A percentile compares a stretch with the other conserved stretches of the same genome.
Conservation (phyloP, 208 protist genomes). For the Trypanosoma conorhini region DNA sequence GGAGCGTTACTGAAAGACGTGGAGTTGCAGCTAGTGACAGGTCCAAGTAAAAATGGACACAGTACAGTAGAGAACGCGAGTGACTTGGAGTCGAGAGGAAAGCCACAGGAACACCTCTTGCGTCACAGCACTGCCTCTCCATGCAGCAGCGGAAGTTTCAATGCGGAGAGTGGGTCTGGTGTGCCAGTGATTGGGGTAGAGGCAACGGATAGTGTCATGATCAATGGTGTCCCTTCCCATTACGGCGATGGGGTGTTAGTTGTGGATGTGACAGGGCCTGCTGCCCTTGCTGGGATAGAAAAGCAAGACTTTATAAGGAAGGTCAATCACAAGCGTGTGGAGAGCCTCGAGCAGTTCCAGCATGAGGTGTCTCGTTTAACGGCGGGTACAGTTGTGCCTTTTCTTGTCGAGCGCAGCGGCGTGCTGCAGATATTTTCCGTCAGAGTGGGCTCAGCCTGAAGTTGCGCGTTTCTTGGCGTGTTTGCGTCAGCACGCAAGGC, state of each 20-base stretch:
- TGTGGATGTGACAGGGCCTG: slow-evolving; percentile 54
- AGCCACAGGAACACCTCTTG: neutral
- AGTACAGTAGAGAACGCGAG: neutral
- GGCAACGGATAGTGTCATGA: slow-evolving; percentile 50
- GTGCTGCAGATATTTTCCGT: slow-evolving; percentile 2
- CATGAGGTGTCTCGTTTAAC: slow-evolving; percentile 38
- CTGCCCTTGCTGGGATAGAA: slow-evolving; percentile 53
- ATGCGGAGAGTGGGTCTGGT: slow-evolving; percentile 2
- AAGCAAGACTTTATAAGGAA: slow-evolving; percentile 57
- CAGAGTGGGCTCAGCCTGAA: slow-evolving; percentile 13
- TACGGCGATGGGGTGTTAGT: slow-evolving; percentile 69
- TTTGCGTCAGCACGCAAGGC: neutral
- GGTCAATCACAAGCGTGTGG: slow-evolving; percentile 44
- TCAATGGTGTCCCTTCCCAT: slow-evolving; percentile 54
- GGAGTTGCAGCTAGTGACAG: neutral
- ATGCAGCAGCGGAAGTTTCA: neutral
- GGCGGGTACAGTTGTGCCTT: slow-evolving; percentile 31
- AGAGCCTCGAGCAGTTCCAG: slow-evolving; percentile 43
- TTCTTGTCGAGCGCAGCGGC: slow-evolving; percentile 51
- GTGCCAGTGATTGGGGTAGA: slow-evolving; percentile 56
- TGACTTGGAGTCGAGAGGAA: neutral
- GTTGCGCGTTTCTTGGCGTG: neutral
- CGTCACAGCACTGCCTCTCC: neutral
- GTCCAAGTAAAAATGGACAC: neutral
- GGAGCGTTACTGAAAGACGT: slow-evolving; percentile 34